Evolutionary conservation across 805 yeast species (phyloP).

Genomic region (Wickerhamomyces canadensis): DNA sequence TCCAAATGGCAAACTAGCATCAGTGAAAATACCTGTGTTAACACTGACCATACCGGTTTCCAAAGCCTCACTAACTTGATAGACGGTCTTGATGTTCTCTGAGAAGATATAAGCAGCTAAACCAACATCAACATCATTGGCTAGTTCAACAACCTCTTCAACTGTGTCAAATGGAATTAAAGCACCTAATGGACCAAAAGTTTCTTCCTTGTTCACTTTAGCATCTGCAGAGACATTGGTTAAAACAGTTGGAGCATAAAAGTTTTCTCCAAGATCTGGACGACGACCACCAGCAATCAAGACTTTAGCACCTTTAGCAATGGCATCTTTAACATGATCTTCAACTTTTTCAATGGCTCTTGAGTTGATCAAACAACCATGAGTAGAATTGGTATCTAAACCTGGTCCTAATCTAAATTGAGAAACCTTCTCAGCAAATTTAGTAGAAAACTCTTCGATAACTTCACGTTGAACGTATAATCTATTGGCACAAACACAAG

Average conservation of each 20-base stretch:
- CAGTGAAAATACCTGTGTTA: slow-evolving; percentile 53
- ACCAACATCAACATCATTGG: slow-evolving; percentile 53
- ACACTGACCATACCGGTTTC: slow-evolving; percentile 65
- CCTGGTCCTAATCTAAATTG: slow-evolving; percentile 53
- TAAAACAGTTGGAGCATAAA: slow-evolving; percentile 50
- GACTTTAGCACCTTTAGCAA: slow-evolving; percentile 47
- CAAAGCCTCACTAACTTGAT: slow-evolving; percentile 47
- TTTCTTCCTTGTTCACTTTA: slow-evolving; percentile 50
- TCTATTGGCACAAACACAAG: slow-evolving; percentile 61
- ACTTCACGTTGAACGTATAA: slow-evolving; percentile 48
- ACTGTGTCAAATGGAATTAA: slow-evolving; percentile 46
- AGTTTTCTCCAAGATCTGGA: slow-evolving; percentile 43
- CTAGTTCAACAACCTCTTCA: slow-evolving; percentile 47
- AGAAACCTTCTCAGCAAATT: slow-evolving; percentile 39
- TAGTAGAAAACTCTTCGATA: slow-evolving; percentile 41
- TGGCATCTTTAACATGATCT: slow-evolving; percentile 49
- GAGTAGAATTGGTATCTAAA: slow-evolving; percentile 43
- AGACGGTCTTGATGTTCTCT: slow-evolving; percentile 43
- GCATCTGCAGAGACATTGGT: slow-evolving; percentile 46
- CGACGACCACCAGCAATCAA: slow-evolving; percentile 48
- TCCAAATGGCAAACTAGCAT: slow-evolving; percentile 53
- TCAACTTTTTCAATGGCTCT: slow-evolving; percentile 48
- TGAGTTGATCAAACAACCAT: slow-evolving; percentile 51
- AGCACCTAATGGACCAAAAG: slow-evolving; percentile 63
- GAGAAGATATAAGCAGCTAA: slow-evolving; percentile 57